Percentiles rank a stretch among this genome's conserved stretches.
These are phyloP conservation scores for Aspergillus japonicus DNA, from an alignment of 2,329 filamentous ascomycete genomes.

Conservation along the genomic window DNA sequence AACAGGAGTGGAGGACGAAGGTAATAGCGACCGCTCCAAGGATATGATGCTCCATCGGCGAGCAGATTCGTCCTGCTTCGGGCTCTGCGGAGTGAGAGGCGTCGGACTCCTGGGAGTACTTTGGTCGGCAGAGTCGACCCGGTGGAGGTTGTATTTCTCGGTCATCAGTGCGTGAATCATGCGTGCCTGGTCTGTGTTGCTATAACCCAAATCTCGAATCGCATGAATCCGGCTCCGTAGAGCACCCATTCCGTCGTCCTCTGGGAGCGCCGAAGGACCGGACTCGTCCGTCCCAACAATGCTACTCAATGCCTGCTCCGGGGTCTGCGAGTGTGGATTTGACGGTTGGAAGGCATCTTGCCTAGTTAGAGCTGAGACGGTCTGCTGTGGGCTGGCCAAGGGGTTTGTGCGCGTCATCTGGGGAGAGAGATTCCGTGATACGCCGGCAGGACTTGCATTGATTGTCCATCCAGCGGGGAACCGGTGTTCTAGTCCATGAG, in stretches of 20 bases:
- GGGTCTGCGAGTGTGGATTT: background rate
- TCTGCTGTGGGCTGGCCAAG: background rate
- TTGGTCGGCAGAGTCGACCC: constrained; percentile 27
- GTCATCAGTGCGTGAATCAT: constrained; percentile 70
- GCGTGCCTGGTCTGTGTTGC: constrained; percentile 65
- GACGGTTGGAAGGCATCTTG: constrained; percentile 3
- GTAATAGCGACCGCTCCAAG: constrained; percentile 28
- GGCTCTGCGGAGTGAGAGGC: constrained; percentile 24
- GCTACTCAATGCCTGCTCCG: constrained; percentile 3
- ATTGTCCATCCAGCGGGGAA: background rate
- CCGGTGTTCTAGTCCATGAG: constrained; percentile 4
- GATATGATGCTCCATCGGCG: constrained; percentile 29
- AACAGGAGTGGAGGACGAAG: constrained; percentile 27
- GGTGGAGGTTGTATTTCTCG: constrained; percentile 61
- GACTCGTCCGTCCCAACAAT: constrained; percentile 18
- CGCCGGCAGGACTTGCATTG: background rate
- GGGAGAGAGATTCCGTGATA: background rate
- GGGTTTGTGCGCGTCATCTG: background rate
- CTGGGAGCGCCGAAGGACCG: constrained; percentile 53
- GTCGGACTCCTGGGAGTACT: constrained; percentile 21
- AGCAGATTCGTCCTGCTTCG: constrained; percentile 32
- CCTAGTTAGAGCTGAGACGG: background rate
- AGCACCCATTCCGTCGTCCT: constrained; percentile 74
- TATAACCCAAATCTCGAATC: constrained; percentile 63
- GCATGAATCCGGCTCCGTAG: constrained; percentile 66